Base-by-base conservation (phyloP, 106 monocot species). In the Ottelia alismoides region DNA sequence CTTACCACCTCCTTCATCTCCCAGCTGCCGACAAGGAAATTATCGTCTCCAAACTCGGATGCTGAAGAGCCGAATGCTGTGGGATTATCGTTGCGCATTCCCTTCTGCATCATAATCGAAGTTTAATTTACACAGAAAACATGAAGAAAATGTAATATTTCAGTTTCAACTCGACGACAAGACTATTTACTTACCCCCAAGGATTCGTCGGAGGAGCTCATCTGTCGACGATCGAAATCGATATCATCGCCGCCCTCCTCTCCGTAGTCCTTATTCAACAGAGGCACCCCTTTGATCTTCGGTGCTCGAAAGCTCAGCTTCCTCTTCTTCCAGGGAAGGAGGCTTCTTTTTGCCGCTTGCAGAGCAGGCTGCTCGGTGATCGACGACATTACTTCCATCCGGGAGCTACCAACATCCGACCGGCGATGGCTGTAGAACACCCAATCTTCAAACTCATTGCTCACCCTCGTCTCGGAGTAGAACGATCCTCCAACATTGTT, bases 161-260 rank as follows among this genome's bases (percentile, higher is more conserved):
- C 16, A 16, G 40, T 43, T 43, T 6, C 40, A 43, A 16, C 6
- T 7, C 6, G 40, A 7, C 10, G 40, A 7, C 6, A 43, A 43
- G 40, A 6, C 6, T 7, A 43, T 7, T 7, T 16, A 7, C 10
- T 11, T 68, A 76, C 83, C 64, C 20, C 45, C 44, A 64, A 22
- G 28, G 83, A 83, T 61, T 79, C 83, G 64, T 83, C 88, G 27
- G 83, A 77, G 16, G 83, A 76, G 60, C 69, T 83, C 57, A 83
- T 50, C 52, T 73, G 70, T 30, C 81, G 74, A 1, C 83, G 71
- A 30, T 85, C 85, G 73, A 66, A 63, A 24, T 85, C 85, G 45
- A 84, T 91, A 63, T 84, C 85, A 63, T 91, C 85, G 1, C 88
- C 88, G 3, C 84, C 85, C 6, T 72, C 70, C 49, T 85, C 84